Conservation (phyloP, 192 early-diverging fungal genomes). For the Entomortierella lignicola region DNA sequence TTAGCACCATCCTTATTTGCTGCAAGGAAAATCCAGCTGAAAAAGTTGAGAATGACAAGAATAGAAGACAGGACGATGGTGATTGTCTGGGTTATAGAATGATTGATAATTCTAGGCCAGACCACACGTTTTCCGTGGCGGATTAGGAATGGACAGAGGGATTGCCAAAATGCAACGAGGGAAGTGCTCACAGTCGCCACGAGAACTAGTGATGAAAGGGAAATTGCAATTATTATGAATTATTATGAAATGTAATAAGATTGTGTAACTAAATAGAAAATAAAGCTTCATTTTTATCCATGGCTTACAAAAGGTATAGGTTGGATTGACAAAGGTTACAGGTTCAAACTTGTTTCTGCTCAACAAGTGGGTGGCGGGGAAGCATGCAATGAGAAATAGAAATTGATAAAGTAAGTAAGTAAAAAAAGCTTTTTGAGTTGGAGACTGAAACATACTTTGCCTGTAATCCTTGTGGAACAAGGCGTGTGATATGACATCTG, state of each 20-base stretch:
- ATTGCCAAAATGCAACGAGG: slow-evolving; percentile 35
- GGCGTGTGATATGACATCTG: neutral
- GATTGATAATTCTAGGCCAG: slow-evolving; percentile 39
- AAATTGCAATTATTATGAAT: neutral
- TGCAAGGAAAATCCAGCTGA: slow-evolving; percentile 48
- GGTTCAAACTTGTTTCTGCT: slow-evolving; percentile 38
- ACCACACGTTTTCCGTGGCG: neutral
- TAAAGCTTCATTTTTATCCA: too few species aligned
- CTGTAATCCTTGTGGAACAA: neutral
- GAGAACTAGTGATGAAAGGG: slow-evolving; percentile 19
- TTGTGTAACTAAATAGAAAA: slow-evolving; percentile 4
- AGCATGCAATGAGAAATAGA: too few species aligned
- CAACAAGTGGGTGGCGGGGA: neutral
- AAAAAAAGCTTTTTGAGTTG: neutral
- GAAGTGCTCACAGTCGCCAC: slow-evolving; percentile 39
- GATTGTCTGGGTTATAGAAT: slow-evolving; percentile 30
- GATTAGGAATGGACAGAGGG: slow-evolving; percentile 31
- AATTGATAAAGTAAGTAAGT: neutral
- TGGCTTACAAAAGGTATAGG: slow-evolving; percentile 43
- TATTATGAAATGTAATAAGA: too few species aligned
- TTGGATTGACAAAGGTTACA: slow-evolving; percentile 5
- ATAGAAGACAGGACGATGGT: slow-evolving; percentile 31
- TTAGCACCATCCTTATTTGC: slow-evolving; percentile 38
- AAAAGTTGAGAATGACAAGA: slow-evolving; percentile 38
- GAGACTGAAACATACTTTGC: slow-evolving; percentile 2